Evolutionary conservation across 2,329 filamentous ascomycete species (phyloP).

Genomic region (Lasiodiplodia sp.): DNA sequence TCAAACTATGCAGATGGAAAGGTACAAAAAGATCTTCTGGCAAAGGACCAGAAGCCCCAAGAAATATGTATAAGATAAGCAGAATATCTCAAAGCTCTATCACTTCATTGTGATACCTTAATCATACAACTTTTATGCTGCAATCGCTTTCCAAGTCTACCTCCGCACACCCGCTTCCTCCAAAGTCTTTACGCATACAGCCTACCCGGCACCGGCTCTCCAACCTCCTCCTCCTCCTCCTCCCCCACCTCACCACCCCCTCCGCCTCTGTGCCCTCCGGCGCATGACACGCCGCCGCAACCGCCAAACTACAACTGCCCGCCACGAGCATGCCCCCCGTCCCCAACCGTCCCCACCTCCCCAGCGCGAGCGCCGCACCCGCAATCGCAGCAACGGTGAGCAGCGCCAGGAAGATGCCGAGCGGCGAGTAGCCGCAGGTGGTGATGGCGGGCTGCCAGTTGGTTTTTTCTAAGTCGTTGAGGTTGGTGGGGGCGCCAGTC

Average conservation of each 20-base stretch:
- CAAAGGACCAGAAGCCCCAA: neutral
- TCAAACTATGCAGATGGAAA: neutral
- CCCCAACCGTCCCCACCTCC: slow-evolving; percentile 49
- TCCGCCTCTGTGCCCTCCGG: neutral
- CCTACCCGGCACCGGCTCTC: neutral
- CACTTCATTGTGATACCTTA: neutral
- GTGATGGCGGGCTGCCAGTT: slow-evolving; percentile 26
- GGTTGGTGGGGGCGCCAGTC: neutral
- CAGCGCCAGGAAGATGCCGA: slow-evolving; percentile 41
- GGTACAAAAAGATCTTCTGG: neutral
- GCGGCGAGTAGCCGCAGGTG: slow-evolving; percentile 10
- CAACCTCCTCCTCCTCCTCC: neutral
- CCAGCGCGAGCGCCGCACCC: neutral
- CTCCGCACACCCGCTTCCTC: too few species aligned
- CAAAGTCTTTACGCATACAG: neutral
- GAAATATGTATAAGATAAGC: neutral
- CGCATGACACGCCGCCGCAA: neutral
- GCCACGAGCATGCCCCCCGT: slow-evolving; percentile 40
- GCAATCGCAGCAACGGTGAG: slow-evolving; percentile 65
- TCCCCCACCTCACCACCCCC: slow-evolving; percentile 38
- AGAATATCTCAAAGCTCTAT: neutral
- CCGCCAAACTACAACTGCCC: neutral
- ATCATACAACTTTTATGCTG: neutral
- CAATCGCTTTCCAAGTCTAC: neutral
- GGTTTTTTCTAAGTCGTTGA: neutral